Base-by-base conservation (phyloP, 192 early-diverging fungal species). In the Kappamyces sp. region DNA sequence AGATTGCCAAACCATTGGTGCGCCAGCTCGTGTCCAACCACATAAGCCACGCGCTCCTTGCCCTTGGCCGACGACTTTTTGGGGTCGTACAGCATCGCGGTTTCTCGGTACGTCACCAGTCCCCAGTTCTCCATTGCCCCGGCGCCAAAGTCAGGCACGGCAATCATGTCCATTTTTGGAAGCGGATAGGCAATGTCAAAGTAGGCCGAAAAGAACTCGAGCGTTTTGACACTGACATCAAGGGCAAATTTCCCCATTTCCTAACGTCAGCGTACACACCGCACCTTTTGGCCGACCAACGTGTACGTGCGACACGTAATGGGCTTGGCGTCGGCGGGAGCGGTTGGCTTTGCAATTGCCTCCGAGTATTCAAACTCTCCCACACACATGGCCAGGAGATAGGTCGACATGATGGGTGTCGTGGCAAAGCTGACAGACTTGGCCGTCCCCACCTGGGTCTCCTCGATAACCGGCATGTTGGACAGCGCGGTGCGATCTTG, bases 341-440 rank as follows among this genome's bases (percentile, higher is more conserved):
- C 15, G 48, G 66, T 69, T 48, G 76, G 83, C 44, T 75, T 68
- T 60, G 89, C 83, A 5, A 61, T 49, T 35, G 69, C 70, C 69
- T 92, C 90, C 60, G 91, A 77, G 61, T 90, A 90, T 50, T 89
- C 90, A 54, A 91, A 86, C 51, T 87, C 85, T 49, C 88, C 90
- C 6, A 90, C 83, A 49, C 87, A 80, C 64, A 90, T 91, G 0
- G 90, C 90, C n/a, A 92, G 62, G 41, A 88, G 62, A 69, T 91
- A 92, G 3, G 90, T 91, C 49, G 83, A 86, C 90, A 92, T 92
- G 47, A 90, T 66, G 1, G 90, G 90, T 4, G 90, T 91, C 36
- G 76, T 86, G 40, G 80, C 80, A 62, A 86, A 92, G 36, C 82
- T 85, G 57, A 91, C 87, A 61, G 85, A 71, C 74, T 89, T 92